Conservation (phyloP, 2,329 filamentous ascomycete genomes). For the Teratosphaeria destructans region DNA sequence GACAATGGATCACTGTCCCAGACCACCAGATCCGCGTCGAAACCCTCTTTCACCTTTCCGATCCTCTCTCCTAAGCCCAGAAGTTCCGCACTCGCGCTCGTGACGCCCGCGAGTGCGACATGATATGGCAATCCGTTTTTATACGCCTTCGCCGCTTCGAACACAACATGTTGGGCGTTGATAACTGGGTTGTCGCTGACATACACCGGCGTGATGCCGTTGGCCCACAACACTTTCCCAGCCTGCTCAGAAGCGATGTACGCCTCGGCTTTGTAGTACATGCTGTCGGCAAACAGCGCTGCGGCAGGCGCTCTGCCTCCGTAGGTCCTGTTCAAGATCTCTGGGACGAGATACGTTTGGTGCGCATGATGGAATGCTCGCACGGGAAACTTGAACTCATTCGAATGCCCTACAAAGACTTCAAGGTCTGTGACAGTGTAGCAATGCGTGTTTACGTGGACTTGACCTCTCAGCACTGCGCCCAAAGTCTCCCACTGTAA, state of each 20-base stretch:
- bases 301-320: slow-evolving; percentile 36
- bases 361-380: slow-evolving; percentile 62
- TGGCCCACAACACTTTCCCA: slow-evolving; percentile 55
- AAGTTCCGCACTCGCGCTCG: slow-evolving; percentile 30
- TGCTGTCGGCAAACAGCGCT: slow-evolving; percentile 59
- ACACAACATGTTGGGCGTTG: slow-evolving; percentile 59
- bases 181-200: slow-evolving; percentile 63
- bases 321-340: slow-evolving; percentile 38
- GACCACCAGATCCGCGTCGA: slow-evolving; percentile 34
- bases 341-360: slow-evolving; percentile 55
- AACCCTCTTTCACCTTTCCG: slow-evolving; percentile 31
- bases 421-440: slow-evolving; percentile 59
- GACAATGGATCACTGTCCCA: slow-evolving; percentile 35
- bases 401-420: slow-evolving; percentile 58
- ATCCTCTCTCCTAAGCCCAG: slow-evolving; percentile 30
- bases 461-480: slow-evolving; percentile 55
- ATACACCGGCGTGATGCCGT: slow-evolving; percentile 55
- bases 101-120: slow-evolving; percentile 31
- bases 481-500: slow-evolving; percentile 53
- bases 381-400: slow-evolving; percentile 59
- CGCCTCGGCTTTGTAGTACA: slow-evolving; percentile 59
- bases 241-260: slow-evolving; percentile 56
- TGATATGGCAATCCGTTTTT: slow-evolving; percentile 32
- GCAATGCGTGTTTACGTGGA: slow-evolving; percentile 61
- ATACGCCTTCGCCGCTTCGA: slow-evolving; percentile 42